Evolutionary conservation across 345 rosid genomes (phyloP).

Genomic region (Euphorbia pulcherrima): DNA sequence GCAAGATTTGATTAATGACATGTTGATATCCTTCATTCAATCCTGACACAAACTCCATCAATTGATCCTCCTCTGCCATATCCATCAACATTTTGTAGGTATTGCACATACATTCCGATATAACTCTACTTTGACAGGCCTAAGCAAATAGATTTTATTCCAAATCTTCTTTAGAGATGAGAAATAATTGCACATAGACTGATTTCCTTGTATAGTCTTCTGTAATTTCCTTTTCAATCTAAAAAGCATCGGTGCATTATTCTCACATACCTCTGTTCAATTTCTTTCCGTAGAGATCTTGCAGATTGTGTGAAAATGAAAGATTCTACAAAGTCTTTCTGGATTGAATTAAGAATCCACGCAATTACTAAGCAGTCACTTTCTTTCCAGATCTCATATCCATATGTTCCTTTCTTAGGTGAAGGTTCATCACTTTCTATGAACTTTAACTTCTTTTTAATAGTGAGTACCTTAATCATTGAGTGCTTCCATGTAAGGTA

Average conservation of each 20-base stretch:
- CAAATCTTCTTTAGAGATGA: background rate
- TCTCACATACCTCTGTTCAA: background rate
- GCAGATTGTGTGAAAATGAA: background rate
- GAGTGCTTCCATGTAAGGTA: background rate
- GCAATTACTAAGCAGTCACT: background rate
- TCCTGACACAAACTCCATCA: background rate
- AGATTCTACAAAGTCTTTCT: background rate
- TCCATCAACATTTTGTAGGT: background rate
- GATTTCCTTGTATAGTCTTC: background rate
- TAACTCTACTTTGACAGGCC: background rate
- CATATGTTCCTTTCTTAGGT: background rate
- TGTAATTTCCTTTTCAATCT: background rate
- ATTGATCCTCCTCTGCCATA: background rate
- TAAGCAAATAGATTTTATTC: background rate
- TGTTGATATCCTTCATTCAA: background rate
- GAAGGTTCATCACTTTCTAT: background rate
- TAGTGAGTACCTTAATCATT: background rate
- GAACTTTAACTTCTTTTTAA: background rate
- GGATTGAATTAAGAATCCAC: background rate
- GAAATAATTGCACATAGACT: background rate
- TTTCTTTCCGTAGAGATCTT: background rate
- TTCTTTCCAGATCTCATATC: background rate
- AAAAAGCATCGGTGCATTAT: background rate
- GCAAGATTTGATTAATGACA: background rate
- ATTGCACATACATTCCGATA: background rate